A percentile compares a stretch with the other conserved stretches of the same genome.
These are phyloP conservation scores for Chenopodium berlandieri DNA, from an alignment of 148 eudicot species.

Conservation along the genomic window DNA sequence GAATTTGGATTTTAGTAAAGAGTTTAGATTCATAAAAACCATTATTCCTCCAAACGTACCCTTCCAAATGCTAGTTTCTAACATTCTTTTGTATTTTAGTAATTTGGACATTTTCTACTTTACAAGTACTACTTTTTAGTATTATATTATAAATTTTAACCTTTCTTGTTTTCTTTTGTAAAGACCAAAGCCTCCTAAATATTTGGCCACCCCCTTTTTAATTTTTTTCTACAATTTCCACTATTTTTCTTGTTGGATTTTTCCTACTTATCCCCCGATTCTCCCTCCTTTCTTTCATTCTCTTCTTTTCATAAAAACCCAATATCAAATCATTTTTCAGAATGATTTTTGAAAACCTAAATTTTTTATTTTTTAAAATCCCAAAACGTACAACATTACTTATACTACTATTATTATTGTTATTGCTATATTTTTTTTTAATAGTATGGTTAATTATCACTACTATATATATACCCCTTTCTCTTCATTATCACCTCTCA, in stretches of 20 bases:
- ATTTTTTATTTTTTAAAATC: neutral
- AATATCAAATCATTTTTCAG: constrained; percentile 23
- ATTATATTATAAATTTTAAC: neutral
- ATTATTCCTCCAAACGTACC: constrained; percentile 76
- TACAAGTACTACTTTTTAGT: constrained; percentile 24
- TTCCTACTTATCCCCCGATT: constrained; percentile 41
- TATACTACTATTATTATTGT: neutral
- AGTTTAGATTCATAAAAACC: constrained; percentile 33
- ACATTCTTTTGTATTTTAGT: constrained; percentile 49
- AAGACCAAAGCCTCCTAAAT: constrained; percentile 13
- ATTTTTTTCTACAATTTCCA: neutral
- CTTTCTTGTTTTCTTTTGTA: constrained; percentile 18
- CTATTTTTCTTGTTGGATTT: constrained; percentile 28
- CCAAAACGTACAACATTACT: neutral
- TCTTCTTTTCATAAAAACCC: constrained; percentile 23
- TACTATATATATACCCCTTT: constrained; percentile 18
- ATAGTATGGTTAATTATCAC: neutral
- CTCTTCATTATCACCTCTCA: neutral
- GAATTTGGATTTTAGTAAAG: constrained; percentile 44
- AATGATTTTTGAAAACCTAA: constrained; percentile 27
- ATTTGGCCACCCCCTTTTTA: constrained; percentile 27
- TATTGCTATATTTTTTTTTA: neutral
- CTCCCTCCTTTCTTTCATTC: constrained; percentile 25
- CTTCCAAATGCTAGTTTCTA: constrained; percentile 67
- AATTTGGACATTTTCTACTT: constrained; percentile 43